Conservation (phyloP, 1,139 yeast genomes). For the Cylindricascospora bacillispora region DNA sequence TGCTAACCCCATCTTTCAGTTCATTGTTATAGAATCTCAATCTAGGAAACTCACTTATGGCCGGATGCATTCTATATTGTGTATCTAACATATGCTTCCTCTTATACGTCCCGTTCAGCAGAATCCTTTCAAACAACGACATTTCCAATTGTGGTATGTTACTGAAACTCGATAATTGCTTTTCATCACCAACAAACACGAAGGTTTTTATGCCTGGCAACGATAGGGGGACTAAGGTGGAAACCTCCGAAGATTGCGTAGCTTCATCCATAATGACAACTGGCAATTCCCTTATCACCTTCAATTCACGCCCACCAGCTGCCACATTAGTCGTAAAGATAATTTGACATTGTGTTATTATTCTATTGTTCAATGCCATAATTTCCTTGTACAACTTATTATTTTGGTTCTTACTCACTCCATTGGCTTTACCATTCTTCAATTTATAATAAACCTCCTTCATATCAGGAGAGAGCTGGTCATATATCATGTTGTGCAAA, state of each 20-base stretch:
- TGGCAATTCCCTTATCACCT: conserved; percentile 42
- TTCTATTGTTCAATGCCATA: conserved; percentile 34
- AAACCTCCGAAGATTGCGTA: conserved; percentile 61
- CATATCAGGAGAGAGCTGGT: conserved; percentile 34
- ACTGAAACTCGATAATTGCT: conserved; percentile 48
- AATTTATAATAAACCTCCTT: conserved; percentile 34
- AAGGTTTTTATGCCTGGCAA: conserved; percentile 56
- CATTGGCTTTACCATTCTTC: conserved; percentile 29
- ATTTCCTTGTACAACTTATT: conserved; percentile 36
- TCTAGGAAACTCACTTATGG: conserved; percentile 52
- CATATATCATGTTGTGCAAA: conserved; percentile 46
- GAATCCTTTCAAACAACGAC: conserved; percentile 47
- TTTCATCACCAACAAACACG: conserved; percentile 64
- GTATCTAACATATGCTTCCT: conserved; percentile 57
- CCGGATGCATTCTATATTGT: conserved; percentile 66
- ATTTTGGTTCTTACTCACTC: conserved; percentile 34
- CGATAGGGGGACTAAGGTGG: conserved; percentile 55
- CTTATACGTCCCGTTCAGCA: conserved; percentile 42
- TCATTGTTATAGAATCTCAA: conserved; percentile 40
- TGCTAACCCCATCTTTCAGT: conserved; percentile 49
- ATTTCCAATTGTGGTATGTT: conserved; percentile 48
- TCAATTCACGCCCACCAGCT: conserved; percentile 54
- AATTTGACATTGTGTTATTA: conserved; percentile 53
- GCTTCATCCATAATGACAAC: conserved; percentile 63
- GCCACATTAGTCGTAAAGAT: conserved; percentile 62